Evolutionary conservation across 306 rosid species (phyloP).

Genomic region (Cotoneaster glaucophyllus): DNA sequence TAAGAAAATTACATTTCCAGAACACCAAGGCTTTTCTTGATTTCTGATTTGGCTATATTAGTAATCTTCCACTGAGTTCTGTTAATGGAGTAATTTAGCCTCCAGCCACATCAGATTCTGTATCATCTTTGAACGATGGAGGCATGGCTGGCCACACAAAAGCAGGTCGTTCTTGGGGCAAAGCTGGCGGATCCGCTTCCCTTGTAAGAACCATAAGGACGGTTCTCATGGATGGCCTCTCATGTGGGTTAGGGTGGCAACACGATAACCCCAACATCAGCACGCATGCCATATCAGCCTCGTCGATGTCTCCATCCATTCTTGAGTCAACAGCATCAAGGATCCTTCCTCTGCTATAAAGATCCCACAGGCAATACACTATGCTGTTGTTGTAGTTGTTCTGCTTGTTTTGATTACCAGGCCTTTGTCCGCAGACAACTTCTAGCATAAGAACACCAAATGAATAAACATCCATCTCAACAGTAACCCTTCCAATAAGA

Average conservation of each 20-base stretch:
- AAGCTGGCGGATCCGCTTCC: slow-evolving; percentile 39
- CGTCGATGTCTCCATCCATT: slow-evolving; percentile 14
- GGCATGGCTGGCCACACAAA: slow-evolving; percentile 74
- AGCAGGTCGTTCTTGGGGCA: slow-evolving; percentile 50
- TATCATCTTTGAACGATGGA: slow-evolving; percentile 31
- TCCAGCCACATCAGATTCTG: slow-evolving; percentile 8
- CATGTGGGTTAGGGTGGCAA: slow-evolving; percentile 73
- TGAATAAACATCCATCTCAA: slow-evolving; percentile 73
- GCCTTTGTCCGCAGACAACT: slow-evolving; percentile 58
- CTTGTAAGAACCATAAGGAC: slow-evolving; percentile 55
- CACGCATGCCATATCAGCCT: slow-evolving; percentile 24
- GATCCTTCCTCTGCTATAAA: slow-evolving; percentile 29
- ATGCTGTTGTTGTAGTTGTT: slow-evolving; percentile 46
- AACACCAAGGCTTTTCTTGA: not conserved
- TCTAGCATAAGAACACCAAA: slow-evolving; percentile 63
- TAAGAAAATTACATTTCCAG: not conserved
- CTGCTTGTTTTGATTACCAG: slow-evolving; percentile 29
- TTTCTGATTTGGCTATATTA: not conserved
- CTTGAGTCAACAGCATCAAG: slow-evolving; percentile 39
- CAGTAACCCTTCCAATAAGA: slow-evolving; percentile 50
- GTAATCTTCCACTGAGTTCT: slow-evolving; percentile 39
- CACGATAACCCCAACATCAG: slow-evolving; percentile 65
- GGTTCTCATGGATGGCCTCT: slow-evolving; percentile 58
- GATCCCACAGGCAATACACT: slow-evolving; percentile 66
- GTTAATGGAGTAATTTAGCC: slow-evolving; percentile 6